Conservation (phyloP, 352 stramenopile genomes). For the Phytophthora macrochlamydospora region DNA sequence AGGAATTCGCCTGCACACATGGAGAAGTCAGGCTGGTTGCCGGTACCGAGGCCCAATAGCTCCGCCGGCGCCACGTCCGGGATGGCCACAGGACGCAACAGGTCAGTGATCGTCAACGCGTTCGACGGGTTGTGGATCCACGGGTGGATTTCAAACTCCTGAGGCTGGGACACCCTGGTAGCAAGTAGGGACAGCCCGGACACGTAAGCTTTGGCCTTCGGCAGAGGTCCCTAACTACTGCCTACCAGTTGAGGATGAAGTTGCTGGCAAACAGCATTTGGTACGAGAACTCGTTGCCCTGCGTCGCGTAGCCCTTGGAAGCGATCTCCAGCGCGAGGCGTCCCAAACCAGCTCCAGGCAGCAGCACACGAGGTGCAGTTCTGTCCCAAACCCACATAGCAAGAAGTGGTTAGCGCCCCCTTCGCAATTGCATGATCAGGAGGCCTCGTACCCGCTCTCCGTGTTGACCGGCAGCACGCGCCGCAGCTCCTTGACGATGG, state of each 20-base stretch:
- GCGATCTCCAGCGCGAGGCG: slow-evolving; percentile 96
- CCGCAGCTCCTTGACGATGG: slow-evolving; percentile 92
- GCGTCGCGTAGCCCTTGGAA: slow-evolving; percentile 81
- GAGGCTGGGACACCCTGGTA: slow-evolving; percentile 55
- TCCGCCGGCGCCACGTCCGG: slow-evolving; percentile 84
- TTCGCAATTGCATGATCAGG: neutral
- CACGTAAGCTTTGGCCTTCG: too few relatives aligned
- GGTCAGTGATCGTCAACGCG: slow-evolving; percentile 72
- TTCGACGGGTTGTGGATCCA: slow-evolving; percentile 95
- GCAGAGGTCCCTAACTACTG: neutral
- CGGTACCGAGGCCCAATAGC: slow-evolving; percentile 66
- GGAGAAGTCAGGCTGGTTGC: slow-evolving; percentile 92
- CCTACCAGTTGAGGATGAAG: slow-evolving; percentile 96
- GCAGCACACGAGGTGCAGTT: slow-evolving; percentile 74
- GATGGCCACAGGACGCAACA: slow-evolving; percentile 84
- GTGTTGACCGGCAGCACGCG: slow-evolving; percentile 71
- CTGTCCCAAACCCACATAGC: neutral
- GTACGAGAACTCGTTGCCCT: slow-evolving; percentile 98
- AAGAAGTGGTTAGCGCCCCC: too few relatives aligned
- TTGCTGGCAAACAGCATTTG: slow-evolving; percentile 98
- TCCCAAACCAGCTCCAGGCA: slow-evolving; percentile 92
- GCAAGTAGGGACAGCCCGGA: neutral
- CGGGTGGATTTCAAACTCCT: slow-evolving; percentile 83
- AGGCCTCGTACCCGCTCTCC: slow-evolving; percentile 66
- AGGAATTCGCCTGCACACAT: slow-evolving; percentile 99